These are phyloP conservation scores for Carpinus viminea DNA, from an alignment of 306 rosid genomes.

Conservation along the genomic window DNA sequence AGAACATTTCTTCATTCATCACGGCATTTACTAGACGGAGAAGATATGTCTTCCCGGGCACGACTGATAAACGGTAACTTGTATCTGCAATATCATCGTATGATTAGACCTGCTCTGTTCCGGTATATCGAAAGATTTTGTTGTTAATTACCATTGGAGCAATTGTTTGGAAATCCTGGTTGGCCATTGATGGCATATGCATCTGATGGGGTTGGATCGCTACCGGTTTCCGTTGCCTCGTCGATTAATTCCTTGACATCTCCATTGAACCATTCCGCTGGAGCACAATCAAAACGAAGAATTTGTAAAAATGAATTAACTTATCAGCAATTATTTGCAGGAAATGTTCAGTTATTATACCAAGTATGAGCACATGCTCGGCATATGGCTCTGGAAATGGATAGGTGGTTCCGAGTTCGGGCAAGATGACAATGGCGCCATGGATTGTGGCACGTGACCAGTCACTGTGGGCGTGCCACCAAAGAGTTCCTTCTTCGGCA, in stretches of 20 bases:
- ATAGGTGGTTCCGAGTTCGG: neutral
- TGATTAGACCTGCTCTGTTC: neutral
- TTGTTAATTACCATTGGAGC: neutral
- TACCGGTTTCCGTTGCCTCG: neutral
- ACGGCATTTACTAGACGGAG: conserved; percentile 27
- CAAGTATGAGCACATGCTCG: conserved; percentile 18
- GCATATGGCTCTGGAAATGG: conserved; percentile 32
- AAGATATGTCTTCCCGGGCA: conserved; percentile 39
- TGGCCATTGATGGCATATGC: neutral
- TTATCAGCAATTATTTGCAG: too few relatives aligned
- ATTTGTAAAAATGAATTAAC: neutral
- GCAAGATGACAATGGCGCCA: conserved; percentile 34
- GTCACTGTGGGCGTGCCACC: conserved; percentile 54
- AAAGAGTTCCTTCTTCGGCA: conserved; percentile 41
- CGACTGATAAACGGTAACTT: conserved; percentile 22
- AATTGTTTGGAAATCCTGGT: conserved; percentile 9
- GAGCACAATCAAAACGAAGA: neutral
- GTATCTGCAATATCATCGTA: conserved; percentile 24
- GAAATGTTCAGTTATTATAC: neutral
- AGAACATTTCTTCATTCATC: conserved; percentile 45
- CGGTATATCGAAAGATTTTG: neutral
- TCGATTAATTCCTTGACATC: neutral
- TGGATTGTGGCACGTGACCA: conserved; percentile 45
- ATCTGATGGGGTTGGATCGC: neutral
- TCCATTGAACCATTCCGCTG: conserved; percentile 2